Base-by-base conservation (phyloP, 2,329 filamentous ascomycete species). In the Bipolaris cookei region DNA sequence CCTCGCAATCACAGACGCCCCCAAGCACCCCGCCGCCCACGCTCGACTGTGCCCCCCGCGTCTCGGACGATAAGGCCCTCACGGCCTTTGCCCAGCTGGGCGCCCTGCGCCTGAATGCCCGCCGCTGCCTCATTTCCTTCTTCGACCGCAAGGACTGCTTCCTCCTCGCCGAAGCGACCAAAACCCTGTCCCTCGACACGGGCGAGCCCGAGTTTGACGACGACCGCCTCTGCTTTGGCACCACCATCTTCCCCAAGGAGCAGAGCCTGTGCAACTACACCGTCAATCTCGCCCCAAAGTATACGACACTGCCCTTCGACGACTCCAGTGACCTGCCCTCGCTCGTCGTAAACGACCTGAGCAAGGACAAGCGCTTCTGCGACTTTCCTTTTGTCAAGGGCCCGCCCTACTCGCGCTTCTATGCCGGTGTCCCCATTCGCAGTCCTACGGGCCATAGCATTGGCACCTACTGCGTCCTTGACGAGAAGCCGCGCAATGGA, bases 341-440 rank as follows among this genome's bases (percentile, higher is more conserved):
- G 0, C 64, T 76, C 4, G 62, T 77, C 3, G 67, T 77, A 20
- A 68, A 70, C 53, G 74, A 77, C 48, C 51, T 77, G 16, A 54
- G 59, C 14, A 21, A 54, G n/a, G 74, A 76, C 48, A 66, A 74
- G 18, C 80, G 78, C 59, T 77, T 81, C 60, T 72, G 75, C 37
- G 54, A 67, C 47, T 71, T 67, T 49, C 65, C 71, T 3, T 75
- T 68, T 6, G 73, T 77, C n/a, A 51, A 57, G 10, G 70, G 68
- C 14, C 73, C 45, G 54, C 76, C 62, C 59, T 71, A 56, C 32
- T 65, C 68, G 16, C 67, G 71, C 3, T 86, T 86, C 65, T 85
- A 86, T 56, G 84, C 83, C 5, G 83, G 83, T 16, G 86, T 88
- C 0, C 87, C 87, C 0, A 84, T 90, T 51, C 81, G 82, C 23